A percentile compares a stretch with the other conserved stretches of the same genome.
phyloP scores from a whole-genome alignment of 768 basidiomycete species.

The Kwoniella mangroviensis region DNA sequence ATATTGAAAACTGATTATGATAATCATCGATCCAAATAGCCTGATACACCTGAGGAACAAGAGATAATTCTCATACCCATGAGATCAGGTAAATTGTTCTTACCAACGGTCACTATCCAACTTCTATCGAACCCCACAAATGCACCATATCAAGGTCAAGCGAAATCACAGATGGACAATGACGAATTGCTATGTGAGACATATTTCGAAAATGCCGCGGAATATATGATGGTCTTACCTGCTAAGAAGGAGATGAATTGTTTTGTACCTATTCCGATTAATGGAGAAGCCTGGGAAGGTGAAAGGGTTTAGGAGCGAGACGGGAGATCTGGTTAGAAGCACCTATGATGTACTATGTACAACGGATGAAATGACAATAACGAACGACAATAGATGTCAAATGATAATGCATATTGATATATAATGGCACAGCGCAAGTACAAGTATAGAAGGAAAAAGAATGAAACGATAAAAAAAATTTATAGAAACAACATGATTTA shows the following conservation, averaged over 20 bases:
- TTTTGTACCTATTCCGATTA: slow-evolving; percentile 34
- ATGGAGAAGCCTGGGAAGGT: slow-evolving; percentile 10
- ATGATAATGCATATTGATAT: neutral
- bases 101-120: slow-evolving; percentile 74
- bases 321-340: no score
- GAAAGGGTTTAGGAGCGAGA: slow-evolving; percentile 5
- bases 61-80: slow-evolving; percentile 77
- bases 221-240: slow-evolving; percentile 78
- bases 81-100: slow-evolving; percentile 75
- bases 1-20: neutral
- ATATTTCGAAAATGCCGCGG: slow-evolving; percentile 82
- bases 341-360: neutral
- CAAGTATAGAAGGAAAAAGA: neutral
- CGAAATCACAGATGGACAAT: slow-evolving; percentile 17
- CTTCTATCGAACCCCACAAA: slow-evolving; percentile 58
- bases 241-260: slow-evolving; percentile 75
- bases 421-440: neutral
- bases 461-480: neutral
- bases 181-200: slow-evolving; percentile 64
- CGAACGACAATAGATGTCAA: neutral
- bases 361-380: slow-evolving; percentile 3
- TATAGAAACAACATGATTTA: neutral
- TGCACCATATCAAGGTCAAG: slow-evolving; percentile 63
- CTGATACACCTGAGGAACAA: slow-evolving; percentile 66
- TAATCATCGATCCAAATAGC: slow-evolving; percentile 5